Conservation (phyloP, 176 grass and related monocot species). For the Tuctoria greenei region DNA sequence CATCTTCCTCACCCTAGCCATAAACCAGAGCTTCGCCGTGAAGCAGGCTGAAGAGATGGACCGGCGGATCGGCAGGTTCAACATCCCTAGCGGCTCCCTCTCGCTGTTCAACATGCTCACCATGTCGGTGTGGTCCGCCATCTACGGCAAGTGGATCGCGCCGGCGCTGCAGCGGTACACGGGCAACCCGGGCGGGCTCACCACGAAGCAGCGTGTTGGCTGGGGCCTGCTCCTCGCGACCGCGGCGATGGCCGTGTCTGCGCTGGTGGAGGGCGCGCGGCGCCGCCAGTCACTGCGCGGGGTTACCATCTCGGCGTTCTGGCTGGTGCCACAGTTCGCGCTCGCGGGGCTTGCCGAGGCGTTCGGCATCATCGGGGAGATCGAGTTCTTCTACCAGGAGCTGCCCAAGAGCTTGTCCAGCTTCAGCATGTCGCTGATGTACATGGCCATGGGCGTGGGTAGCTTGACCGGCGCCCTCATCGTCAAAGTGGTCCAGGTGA, state of each 20-base stretch:
- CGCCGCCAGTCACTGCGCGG: constrained; percentile 29
- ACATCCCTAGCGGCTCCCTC: constrained; percentile 50
- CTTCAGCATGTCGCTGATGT: constrained; percentile 57
- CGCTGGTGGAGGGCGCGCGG: constrained; percentile 29
- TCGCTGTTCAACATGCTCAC: constrained; percentile 54
- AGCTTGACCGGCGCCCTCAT: constrained; percentile 41
- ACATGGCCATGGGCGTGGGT: constrained; percentile 43
- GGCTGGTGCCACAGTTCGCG: constrained; percentile 59
- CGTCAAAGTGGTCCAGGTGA: constrained; percentile 27
- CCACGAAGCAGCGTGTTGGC: constrained; percentile 59
- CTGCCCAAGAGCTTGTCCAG: constrained; percentile 62
- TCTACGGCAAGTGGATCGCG: constrained; percentile 57
- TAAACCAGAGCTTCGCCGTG: constrained; percentile 54
- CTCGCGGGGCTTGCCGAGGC: constrained; percentile 62
- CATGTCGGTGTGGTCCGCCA: constrained; percentile 57
- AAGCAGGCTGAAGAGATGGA: constrained; percentile 54
- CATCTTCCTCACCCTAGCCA: constrained; percentile 45
- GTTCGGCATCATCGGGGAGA: constrained; percentile 53
- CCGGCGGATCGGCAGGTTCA: constrained; percentile 33
- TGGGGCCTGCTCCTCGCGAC: constrained; percentile 41
- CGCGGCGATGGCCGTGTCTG: constrained; percentile 28
- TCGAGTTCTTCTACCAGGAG: constrained; percentile 74
- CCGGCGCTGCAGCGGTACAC: constrained; percentile 45
- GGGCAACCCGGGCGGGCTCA: constrained; percentile 47
- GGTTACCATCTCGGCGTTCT: constrained; percentile 52